phyloP scores from a whole-genome alignment of 2,329 filamentous ascomycete species.

The Harringtonia aguacate region DNA sequence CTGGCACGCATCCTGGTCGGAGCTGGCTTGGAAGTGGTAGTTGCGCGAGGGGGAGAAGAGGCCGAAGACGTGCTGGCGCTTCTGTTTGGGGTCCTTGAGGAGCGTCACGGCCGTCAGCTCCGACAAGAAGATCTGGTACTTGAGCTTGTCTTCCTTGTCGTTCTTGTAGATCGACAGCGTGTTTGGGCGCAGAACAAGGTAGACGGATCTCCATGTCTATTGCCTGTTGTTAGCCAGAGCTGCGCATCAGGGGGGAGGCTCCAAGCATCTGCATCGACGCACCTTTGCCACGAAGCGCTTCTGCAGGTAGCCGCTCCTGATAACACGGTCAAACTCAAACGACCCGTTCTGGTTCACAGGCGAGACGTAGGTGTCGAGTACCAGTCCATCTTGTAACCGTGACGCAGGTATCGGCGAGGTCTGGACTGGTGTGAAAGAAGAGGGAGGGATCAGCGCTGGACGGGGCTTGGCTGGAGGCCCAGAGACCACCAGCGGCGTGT shows the following conservation, averaged over 20 bases:
- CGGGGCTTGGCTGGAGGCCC: constrained; percentile 10
- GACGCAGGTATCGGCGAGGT: constrained; percentile 15
- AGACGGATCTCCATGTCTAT: constrained; percentile 82
- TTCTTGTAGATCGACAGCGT: constrained; percentile 89
- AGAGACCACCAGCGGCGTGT: constrained; percentile 14
- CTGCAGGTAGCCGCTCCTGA: constrained; percentile 78
- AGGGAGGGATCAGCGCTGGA: not conserved
- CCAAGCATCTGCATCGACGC: constrained; percentile 12
- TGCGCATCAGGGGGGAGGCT: too few relatives aligned
- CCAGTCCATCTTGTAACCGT: constrained; percentile 31
- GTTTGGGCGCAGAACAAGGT: constrained; percentile 82
- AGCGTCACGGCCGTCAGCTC: constrained; percentile 86
- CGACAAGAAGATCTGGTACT: constrained; percentile 76
- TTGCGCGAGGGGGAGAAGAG: constrained; percentile 87
- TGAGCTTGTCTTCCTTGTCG: constrained; percentile 77
- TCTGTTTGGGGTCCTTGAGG: constrained; percentile 81
- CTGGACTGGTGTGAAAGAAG: constrained; percentile 1
- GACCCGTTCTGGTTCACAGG: constrained; percentile 91
- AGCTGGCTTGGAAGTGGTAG: constrained; percentile 75
- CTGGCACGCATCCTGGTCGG: constrained; percentile 63
- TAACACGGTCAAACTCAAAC: constrained; percentile 88
- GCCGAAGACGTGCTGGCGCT: constrained; percentile 78
- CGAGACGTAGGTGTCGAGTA: constrained; percentile 54
- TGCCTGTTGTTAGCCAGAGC: too few relatives aligned
- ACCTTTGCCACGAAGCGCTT: constrained; percentile 95